These are phyloP conservation scores for Cucurbita ficifolia DNA, from an alignment of 306 rosid species.

Conservation along the genomic window DNA sequence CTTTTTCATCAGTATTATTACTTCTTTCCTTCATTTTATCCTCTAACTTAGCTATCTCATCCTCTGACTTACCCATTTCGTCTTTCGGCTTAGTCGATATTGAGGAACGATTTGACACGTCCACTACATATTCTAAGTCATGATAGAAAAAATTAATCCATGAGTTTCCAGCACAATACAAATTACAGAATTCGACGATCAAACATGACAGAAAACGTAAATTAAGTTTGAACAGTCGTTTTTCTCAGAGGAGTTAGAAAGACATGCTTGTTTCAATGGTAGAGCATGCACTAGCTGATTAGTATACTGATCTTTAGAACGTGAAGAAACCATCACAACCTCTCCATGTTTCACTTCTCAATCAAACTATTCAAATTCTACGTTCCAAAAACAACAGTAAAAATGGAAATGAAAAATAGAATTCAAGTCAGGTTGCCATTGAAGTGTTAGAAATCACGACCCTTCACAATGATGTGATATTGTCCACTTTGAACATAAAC, in stretches of 20 bases:
- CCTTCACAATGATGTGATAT: no score
- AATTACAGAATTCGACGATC: background rate
- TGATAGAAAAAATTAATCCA: background rate
- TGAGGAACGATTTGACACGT: slow-evolving; percentile 12
- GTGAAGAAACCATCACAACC: background rate
- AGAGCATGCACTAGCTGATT: background rate
- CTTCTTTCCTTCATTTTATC: slow-evolving; percentile 14
- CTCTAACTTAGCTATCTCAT: slow-evolving; percentile 1
- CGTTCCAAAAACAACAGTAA: background rate
- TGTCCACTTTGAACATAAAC: no score
- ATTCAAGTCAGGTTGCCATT: no score
- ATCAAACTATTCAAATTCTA: background rate
- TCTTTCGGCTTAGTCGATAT: slow-evolving; percentile 6
- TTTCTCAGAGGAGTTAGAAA: background rate
- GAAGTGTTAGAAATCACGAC: no score
- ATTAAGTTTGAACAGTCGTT: background rate
- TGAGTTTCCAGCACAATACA: background rate
- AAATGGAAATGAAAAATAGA: background rate
- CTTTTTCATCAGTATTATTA: slow-evolving; percentile 1
- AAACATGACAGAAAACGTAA: background rate
- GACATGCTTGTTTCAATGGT: background rate
- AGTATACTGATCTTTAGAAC: background rate
- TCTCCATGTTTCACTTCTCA: background rate
- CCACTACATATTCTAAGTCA: slow-evolving; percentile 14
- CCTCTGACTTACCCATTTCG: background rate